Evolutionary conservation across 805 yeast species (phyloP), one percentile per base, ranked within the genome.

Genomic region (Kluyveromyces dobzhanskii): DNA sequence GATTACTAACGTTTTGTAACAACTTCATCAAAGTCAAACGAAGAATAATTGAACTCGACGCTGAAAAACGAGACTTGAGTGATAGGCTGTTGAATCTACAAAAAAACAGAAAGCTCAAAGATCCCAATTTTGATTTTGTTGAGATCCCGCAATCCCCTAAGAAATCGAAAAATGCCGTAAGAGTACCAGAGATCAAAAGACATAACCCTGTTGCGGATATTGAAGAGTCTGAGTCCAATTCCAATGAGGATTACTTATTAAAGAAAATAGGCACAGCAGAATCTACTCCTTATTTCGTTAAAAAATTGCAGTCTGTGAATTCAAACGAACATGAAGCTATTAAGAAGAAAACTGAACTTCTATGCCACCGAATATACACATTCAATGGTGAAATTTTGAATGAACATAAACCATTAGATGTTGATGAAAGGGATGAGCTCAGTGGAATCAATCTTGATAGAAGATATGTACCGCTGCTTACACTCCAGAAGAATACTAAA

Each of bases 371-470:
- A 36, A 64, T 66, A 0, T 68, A 64, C 41, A 56, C 70, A 3
- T 71, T 71, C 49, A 60, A 57, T 26, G 47, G 48, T 14, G 54
- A 47, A 3, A 41, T 45, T n/a, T 7, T 31, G 4, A 33, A 49
- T 8, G 54, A 51, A 12, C 51, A 46, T 25, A 49, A 51, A 23
- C 63, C 68, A 1, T 23, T 46, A 1, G 47, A 43, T 7, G 69
- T 62, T 1, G 60, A 71, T 39, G 76, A 73, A 37, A 47, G 47
- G n/a, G 83, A 77, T 33, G 45, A 44, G 6, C 69, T 54, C 45
- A 69, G 80, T 0, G 71, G 73, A 0, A 57, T 65, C 17, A 50
- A 62, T 41, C 42, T 78, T 1, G 48, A 58, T 0, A 66, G 66
- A 42, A 57, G 84, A 33, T 80, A 76, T 48, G 49, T 80, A 1